Evolutionary conservation across 768 basidiomycete species (phyloP), one percentile per base, ranked within the genome.

Genomic region (Russula earlei): DNA sequence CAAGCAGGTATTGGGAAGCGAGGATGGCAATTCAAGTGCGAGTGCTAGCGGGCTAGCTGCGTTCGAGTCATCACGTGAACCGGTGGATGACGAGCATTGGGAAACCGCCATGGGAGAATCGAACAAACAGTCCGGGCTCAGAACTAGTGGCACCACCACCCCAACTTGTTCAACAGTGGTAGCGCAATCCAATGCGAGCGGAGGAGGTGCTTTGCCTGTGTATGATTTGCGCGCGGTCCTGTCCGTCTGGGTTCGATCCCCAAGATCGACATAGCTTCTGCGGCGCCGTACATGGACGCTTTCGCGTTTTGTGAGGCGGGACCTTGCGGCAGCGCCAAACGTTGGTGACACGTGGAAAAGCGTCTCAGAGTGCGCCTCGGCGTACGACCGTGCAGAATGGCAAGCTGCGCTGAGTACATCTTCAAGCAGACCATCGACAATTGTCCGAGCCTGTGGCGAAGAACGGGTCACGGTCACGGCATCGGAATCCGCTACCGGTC

Each of bases 361-460:
- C 56, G 81, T 79, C 63, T 82, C 79, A 52, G 84, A 83, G 54
- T 77, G 80, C 38, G 75, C 74, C 52, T 74, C 77, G 8, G 84
- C 84, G 51, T 84, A 77, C 45, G 77, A 78, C 41, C 93, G 79
- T 15, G 84, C 86, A 2, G 79, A 75, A 25, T 84, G 69, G 60
- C 87, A 86, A 22, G 75, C 74, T 56, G 85, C 82, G 11, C 91
- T 92, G 62, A 86, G 82, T 55, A 96, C 81, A 64, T 95, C 93
- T 44, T 79, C 76, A 17, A 97, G 72, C 11, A 82, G 83, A 42
- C 84, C 79, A 63, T 95, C 92, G 49, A 91, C 82, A 38, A 81
- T 78, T 27, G 77, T 74, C 45, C 90, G 83, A 33, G 82, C 81
- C 40, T 78, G 71, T 10, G 80, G 72, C 17, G 86, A 82, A 15